Conservation (phyloP, 1,139 yeast genomes). For the Geotrichum europaeum region DNA sequence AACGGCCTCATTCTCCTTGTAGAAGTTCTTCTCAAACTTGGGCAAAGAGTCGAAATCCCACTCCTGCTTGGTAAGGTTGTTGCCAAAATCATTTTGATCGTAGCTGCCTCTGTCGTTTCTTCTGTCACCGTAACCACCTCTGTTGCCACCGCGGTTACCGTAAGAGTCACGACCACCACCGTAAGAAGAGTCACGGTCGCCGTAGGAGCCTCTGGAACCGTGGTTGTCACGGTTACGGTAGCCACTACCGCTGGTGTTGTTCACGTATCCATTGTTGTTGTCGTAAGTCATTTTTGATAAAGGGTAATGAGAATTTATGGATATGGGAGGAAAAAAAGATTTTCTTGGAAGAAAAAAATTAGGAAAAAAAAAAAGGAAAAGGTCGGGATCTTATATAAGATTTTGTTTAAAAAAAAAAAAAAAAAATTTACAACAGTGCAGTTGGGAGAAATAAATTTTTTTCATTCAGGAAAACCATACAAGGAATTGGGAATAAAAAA, state of each 20-base stretch:
- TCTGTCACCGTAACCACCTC: slow-evolving; percentile 27
- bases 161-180: slow-evolving; percentile 16
- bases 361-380: not conserved
- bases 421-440: too few species aligned
- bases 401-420: not conserved
- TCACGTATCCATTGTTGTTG: slow-evolving; percentile 14
- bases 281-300: slow-evolving; percentile 17
- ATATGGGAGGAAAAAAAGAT: not conserved
- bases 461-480: too few species aligned
- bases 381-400: not conserved
- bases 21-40: slow-evolving; percentile 91
- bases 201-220: slow-evolving; percentile 22
- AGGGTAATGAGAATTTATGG: not conserved
- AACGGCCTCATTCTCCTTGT: slow-evolving; percentile 77
- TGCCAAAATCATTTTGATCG: slow-evolving; percentile 46
- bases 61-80: slow-evolving; percentile 59
- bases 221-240: slow-evolving; percentile 21
- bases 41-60: slow-evolving; percentile 78
- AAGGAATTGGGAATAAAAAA: too few species aligned
- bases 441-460: too few species aligned
- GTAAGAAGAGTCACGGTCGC: slow-evolving; percentile 3
- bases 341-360: not conserved
- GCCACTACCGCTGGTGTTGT: slow-evolving; percentile 22
- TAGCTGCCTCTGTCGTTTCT: slow-evolving; percentile 36
- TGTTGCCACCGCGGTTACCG: slow-evolving; percentile 22